Evolutionary conservation across 768 basidiomycete species (phyloP).

Genomic region (Coprinopsis marcescibilis): DNA sequence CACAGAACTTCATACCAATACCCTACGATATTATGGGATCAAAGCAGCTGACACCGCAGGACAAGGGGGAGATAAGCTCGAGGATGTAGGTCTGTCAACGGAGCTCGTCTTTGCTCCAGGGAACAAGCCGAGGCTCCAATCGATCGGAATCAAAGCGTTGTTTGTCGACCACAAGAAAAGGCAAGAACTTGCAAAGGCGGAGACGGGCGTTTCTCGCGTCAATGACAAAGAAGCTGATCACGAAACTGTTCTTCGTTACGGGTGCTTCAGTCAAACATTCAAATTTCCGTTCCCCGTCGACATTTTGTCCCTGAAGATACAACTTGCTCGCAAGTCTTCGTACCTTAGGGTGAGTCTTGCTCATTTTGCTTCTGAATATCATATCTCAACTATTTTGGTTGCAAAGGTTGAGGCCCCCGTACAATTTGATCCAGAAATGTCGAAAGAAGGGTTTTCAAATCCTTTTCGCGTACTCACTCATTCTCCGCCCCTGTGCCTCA

Average conservation of each 20-base stretch:
- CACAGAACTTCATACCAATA: background rate
- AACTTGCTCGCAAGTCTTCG: constrained; percentile 48
- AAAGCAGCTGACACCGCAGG: background rate
- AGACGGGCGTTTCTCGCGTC: background rate
- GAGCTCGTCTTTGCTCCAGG: too few relatives aligned
- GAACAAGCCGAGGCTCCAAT: too few relatives aligned
- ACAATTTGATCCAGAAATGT: background rate
- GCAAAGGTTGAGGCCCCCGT: background rate
- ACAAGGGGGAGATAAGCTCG: too few relatives aligned
- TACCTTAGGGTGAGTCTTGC: constrained; percentile 40
- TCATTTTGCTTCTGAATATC: constrained; percentile 14
- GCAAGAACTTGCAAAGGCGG: background rate
- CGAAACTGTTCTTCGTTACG: background rate
- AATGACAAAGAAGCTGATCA: background rate
- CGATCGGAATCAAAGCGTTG: background rate
- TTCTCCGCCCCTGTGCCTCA: background rate
- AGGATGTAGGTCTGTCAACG: too few relatives aligned
- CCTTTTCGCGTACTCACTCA: background rate
- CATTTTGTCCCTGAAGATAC: constrained; percentile 14
- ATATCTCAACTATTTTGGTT: background rate
- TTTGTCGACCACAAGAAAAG: background rate
- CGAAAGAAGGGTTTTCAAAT: background rate
- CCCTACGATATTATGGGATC: background rate
- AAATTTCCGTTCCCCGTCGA: background rate
- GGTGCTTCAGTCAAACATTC: background rate